These are phyloP conservation scores for Mortierella claussenii DNA, from an alignment of 192 early-diverging fungal species.

Conservation along the genomic window DNA sequence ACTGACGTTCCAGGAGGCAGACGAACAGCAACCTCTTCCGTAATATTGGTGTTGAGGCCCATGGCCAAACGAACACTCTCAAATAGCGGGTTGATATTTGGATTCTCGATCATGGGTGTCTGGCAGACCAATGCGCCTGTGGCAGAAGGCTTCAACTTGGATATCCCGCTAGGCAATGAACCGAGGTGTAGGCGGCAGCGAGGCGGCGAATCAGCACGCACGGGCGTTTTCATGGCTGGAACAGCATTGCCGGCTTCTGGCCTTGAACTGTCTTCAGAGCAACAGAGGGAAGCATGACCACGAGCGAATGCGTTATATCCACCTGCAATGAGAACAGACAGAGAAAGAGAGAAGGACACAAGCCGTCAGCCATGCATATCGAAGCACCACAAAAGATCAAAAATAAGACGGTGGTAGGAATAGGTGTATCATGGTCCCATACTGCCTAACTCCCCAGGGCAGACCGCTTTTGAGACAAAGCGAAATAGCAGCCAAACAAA, in stretches of 20 bases:
- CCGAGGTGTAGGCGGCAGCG: conserved; percentile 33
- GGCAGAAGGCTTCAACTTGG: conserved; percentile 15
- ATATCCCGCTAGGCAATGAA: conserved; percentile 24
- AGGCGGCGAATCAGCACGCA: not conserved
- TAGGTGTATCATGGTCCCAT: too few species aligned
- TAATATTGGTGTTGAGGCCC: conserved; percentile 64
- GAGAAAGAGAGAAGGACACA: too few species aligned
- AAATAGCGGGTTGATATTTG: conserved; percentile 67
- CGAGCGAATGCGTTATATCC: conserved; percentile 57
- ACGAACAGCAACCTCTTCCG: conserved; percentile 64
- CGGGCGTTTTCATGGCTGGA: not conserved
- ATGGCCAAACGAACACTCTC: conserved; percentile 68
- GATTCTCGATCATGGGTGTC: conserved; percentile 63
- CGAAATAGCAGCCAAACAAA: not conserved
- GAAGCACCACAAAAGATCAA: too few species aligned
- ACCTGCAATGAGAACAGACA: conserved; percentile 51
- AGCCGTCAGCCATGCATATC: too few species aligned
- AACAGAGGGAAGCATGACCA: conserved; percentile 45
- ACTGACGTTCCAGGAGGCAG: conserved; percentile 52
- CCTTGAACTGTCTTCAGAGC: not conserved
- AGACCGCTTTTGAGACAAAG: too few species aligned
- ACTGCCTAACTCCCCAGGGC: too few species aligned
- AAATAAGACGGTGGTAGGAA: too few species aligned
- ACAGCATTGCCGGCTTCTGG: not conserved
- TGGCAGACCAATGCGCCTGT: conserved; percentile 55